Conservation (phyloP, 192 early-diverging fungal genomes). For the Helicostylum pulchrum region DNA sequence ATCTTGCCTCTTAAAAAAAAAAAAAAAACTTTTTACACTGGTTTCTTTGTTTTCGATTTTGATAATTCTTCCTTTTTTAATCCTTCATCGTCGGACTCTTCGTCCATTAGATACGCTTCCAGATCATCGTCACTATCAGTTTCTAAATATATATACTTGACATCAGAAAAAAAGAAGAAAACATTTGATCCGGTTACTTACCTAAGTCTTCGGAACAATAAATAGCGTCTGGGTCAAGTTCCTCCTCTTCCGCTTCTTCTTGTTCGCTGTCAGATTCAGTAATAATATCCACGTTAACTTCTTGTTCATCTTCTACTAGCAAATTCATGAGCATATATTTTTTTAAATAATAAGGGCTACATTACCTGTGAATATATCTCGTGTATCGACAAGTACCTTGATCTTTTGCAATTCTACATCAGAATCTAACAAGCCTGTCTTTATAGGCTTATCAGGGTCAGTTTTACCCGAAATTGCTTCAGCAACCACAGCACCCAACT, state of each 20-base stretch:
- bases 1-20: neutral
- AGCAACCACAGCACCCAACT: conserved; percentile 13
- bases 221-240: conserved; percentile 16
- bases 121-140: conserved; percentile 4
- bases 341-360: neutral
- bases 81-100: conserved; percentile 11
- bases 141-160: neutral
- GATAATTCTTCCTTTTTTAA: neutral
- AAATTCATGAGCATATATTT: neutral
- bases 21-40: conserved; percentile 20
- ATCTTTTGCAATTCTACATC: neutral
- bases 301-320: neutral
- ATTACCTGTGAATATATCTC: neutral
- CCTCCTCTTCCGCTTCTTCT: conserved; percentile 9
- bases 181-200: neutral
- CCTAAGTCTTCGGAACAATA: neutral
- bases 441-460: neutral
- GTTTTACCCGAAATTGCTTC: conserved; percentile 1
- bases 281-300: neutral
- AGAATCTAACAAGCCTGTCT: conserved; percentile 9
- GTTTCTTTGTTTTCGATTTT: conserved; percentile 7
- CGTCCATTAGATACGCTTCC: conserved; percentile 17
- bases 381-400: neutral
- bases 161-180: neutral
- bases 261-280: neutral